phyloP scores from a whole-genome alignment of 2,329 filamentous ascomycete genomes.

The Colletotrichum navitas region DNA sequence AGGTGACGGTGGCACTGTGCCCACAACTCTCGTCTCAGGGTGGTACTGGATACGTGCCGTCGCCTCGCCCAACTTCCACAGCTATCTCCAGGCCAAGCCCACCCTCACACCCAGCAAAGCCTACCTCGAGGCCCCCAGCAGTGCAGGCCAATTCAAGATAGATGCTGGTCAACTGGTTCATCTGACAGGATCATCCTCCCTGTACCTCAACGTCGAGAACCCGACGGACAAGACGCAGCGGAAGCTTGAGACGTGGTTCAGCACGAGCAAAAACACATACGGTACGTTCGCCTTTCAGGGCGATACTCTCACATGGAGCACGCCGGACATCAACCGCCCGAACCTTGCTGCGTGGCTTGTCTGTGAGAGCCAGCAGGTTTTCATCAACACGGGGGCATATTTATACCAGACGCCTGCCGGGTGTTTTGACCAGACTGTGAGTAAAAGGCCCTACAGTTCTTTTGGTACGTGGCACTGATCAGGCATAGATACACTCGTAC shows the following conservation, averaged over 20 bases:
- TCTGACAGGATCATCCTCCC: conserved; percentile 56
- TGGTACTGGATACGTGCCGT: conserved; percentile 71
- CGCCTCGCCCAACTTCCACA: conserved; percentile 68
- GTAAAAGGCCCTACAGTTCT: conserved; percentile 42
- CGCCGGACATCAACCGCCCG: conserved; percentile 61
- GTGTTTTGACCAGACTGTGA: conserved; percentile 70
- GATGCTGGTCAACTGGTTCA: conserved; percentile 68
- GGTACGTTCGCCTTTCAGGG: conserved; percentile 69
- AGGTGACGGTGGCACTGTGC: conserved; percentile 27
- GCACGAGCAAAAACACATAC: conserved; percentile 63
- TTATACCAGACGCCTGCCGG: conserved; percentile 68
- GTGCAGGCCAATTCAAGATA: conserved; percentile 70
- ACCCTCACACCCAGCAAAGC: conserved; percentile 60
- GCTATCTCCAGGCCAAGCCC: conserved; percentile 64
- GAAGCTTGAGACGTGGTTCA: conserved; percentile 65
- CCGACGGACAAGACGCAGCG: conserved; percentile 60
- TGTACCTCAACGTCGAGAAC: conserved; percentile 63
- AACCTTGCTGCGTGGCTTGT: conserved; percentile 72
- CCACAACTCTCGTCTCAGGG: conserved; percentile 60
- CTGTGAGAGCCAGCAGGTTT: conserved; percentile 63
- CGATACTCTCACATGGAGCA: conserved; percentile 69
- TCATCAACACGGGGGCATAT: conserved; percentile 71
- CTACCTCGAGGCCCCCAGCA: conserved; percentile 63
- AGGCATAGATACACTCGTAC: conserved; percentile 39
- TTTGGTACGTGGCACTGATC: not conserved